Evolutionary conservation across 75 land plant species (phyloP), one percentile per base, ranked within the genome.

Genomic region (Selaginella moellendorffii): DNA sequence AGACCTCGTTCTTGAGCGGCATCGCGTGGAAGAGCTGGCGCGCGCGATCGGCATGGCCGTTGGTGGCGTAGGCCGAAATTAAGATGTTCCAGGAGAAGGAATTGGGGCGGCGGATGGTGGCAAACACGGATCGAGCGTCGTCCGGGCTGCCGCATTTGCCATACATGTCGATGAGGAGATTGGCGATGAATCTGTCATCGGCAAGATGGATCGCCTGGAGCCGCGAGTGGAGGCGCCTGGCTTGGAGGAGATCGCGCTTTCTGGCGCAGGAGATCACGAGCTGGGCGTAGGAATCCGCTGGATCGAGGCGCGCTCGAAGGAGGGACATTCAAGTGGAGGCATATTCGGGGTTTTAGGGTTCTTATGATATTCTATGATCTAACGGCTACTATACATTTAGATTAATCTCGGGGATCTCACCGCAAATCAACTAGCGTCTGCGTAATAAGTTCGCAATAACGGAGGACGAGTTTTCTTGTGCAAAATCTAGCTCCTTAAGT

Each of bases 21-120:
- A 56, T 56, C 9, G 8, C 5, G 8, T 56, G 8, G 59, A 56
- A 56, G 9, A 56, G 19, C 5, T 21, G 59, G 9, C 19, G 8
- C 25, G 59, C 59, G 5, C n/a, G 17, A 5, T 8, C n/a, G 59
- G n/a, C 19, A 56, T 25, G 59, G 17, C 24, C 24, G n/a, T 56
- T 19, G n/a, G 8, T 21, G 24, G 59, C 59, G n/a, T 56, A 56
- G 8, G 24, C 59, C 24, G 59, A 19, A 19, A 24, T 21, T 19
- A 56, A 8, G 59, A 56, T 56, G 24, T 56, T 56, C 59, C 59
- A 56, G 8, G 59, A 56, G 59, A 56, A 56, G n/a, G 24, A 21
- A 19, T 56, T 56, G 8, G 59, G 59, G 8, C 21, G 8, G n/a
- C 5, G 5, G 24, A 56, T 56, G 9, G 21, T 19, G 9, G 5